These are phyloP conservation scores for Axilococcus clingmanii DNA, from an alignment of 139 green algal species.

Conservation along the genomic window DNA sequence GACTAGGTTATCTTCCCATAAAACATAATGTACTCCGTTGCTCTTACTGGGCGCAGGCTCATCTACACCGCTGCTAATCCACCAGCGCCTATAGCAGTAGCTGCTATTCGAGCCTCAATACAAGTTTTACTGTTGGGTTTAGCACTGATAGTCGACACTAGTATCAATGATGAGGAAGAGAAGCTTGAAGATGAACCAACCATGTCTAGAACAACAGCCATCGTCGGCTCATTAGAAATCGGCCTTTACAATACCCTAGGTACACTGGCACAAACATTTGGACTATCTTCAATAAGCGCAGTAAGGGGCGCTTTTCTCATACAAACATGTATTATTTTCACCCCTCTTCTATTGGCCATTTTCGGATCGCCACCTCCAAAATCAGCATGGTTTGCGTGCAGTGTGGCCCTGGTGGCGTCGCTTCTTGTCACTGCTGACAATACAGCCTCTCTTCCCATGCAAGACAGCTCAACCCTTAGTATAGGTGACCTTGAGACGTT, in stretches of 20 bases:
- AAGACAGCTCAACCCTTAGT: background rate
- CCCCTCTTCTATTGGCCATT: constrained; percentile 12
- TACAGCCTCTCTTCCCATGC: background rate
- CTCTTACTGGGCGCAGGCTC: no score
- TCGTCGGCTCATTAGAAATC: background rate
- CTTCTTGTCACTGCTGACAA: constrained; percentile 9
- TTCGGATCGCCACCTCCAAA: constrained; percentile 1
- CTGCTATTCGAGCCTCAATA: no score
- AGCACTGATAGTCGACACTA: background rate
- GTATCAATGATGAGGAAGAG: constrained; percentile 8
- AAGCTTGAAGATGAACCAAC: constrained; percentile 12
- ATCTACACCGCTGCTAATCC: no score
- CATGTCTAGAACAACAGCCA: constrained; percentile 1
- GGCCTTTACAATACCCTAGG: constrained; percentile 9
- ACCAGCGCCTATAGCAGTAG: no score
- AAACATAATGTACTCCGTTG: no score
- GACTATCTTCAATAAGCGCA: constrained; percentile 23
- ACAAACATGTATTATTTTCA: constrained; percentile 21
- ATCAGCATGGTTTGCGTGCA: constrained; percentile 16
- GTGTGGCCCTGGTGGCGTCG: constrained; percentile 20
- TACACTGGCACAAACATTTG: constrained; percentile 22
- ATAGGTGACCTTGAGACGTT: constrained; percentile 10
- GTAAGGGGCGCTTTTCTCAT: constrained; percentile 29
- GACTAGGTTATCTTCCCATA: no score
- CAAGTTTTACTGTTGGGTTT: no score